Conservation (phyloP, 192 early-diverging fungal genomes). For the Coemansia sp. region DNA sequence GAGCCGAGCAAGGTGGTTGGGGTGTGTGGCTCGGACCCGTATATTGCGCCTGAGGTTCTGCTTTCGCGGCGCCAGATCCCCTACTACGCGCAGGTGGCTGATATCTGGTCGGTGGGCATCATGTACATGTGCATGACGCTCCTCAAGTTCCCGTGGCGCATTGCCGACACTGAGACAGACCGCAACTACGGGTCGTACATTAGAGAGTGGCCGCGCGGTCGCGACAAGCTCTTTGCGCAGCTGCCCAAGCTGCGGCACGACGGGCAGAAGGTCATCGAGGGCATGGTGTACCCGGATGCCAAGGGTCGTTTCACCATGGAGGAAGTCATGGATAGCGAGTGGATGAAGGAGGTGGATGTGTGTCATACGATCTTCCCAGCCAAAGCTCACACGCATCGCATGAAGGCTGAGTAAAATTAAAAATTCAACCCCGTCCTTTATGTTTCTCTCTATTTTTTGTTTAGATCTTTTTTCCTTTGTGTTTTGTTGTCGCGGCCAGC, state of each 20-base stretch:
- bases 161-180: conserved; percentile 57
- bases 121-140: conserved; percentile 78
- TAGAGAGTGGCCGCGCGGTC: conserved; percentile 52
- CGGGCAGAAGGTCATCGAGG: conserved; percentile 59
- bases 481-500: background rate
- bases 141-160: conserved; percentile 69
- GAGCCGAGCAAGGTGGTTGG: conserved; percentile 66
- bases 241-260: conserved; percentile 58
- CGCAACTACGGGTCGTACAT: conserved; percentile 60
- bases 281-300: conserved; percentile 65
- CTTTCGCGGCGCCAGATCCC: conserved; percentile 54
- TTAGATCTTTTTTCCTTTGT: conserved; percentile 5
- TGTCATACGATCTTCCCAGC: conserved; percentile 44
- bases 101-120: conserved; percentile 90
- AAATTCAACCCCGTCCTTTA: background rate
- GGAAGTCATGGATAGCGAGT: conserved; percentile 68
- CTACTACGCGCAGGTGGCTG: conserved; percentile 80
- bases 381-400: conserved; percentile 30
- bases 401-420: conserved; percentile 33
- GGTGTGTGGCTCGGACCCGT: conserved; percentile 88
- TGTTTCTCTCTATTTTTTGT: background rate
- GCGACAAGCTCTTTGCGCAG: conserved; percentile 56
- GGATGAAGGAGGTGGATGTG: conserved; percentile 69
- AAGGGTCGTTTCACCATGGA: conserved; percentile 61
- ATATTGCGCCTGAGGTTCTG: conserved; percentile 91